Percentiles rank a stretch among this genome's conserved stretches.
Conservation (phyloP, 169 alveolate genomes). For the Toxoplasma gondii region DNA sequence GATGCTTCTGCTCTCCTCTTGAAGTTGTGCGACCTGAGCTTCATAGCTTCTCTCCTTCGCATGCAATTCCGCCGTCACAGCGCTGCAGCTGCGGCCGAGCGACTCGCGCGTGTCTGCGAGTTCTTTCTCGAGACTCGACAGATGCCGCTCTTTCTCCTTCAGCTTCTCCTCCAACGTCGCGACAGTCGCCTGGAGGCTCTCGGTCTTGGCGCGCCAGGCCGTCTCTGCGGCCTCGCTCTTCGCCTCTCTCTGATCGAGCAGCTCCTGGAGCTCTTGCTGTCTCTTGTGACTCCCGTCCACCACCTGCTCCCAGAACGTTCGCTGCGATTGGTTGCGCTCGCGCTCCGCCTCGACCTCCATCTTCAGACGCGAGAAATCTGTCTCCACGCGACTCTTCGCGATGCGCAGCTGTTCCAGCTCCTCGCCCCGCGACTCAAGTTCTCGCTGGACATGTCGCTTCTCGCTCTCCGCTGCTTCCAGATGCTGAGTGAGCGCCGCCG, state of each 20-base stretch:
- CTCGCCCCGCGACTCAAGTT: not conserved
- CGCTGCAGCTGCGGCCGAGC: not conserved
- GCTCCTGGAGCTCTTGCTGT: not conserved
- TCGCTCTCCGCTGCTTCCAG: not conserved
- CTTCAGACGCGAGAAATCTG: not conserved
- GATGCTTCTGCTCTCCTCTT: conserved; percentile 30
- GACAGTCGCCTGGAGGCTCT: not conserved
- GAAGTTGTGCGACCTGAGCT: conserved; percentile 12
- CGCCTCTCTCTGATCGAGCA: not conserved
- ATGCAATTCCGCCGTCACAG: not conserved
- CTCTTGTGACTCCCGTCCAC: not conserved
- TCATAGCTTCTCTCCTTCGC: conserved; percentile 15
- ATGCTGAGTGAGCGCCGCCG: not conserved
- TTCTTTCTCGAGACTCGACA: not conserved
- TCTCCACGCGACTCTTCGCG: not conserved
- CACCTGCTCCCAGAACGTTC: not conserved
- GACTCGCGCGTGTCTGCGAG: not conserved
- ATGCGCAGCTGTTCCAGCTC: not conserved
- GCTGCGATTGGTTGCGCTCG: not conserved
- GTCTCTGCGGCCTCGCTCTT: not conserved
- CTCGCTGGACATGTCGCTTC: not conserved
- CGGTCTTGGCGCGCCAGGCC: not conserved
- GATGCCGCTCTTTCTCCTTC: not conserved
- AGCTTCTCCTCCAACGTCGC: not conserved
- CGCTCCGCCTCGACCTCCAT: not conserved